Conservation (phyloP, 2,329 filamentous ascomycete species). For the Biscogniauxia mediterranea region DNA sequence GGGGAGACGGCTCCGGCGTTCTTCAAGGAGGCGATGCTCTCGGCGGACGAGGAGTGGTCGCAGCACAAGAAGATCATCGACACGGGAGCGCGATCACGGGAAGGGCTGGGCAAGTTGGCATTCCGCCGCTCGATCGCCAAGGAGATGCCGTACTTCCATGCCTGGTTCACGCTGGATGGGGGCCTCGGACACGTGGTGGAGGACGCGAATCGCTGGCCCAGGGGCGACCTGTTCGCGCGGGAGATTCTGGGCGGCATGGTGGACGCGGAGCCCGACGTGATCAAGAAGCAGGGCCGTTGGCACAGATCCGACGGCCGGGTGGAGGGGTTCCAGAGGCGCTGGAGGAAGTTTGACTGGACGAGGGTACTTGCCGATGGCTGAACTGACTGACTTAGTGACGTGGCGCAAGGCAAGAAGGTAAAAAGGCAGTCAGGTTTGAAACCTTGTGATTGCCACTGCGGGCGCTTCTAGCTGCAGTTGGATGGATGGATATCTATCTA, state of each 20-base stretch:
- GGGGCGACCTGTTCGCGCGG: conserved; percentile 86
- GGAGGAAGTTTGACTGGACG: conserved; percentile 92
- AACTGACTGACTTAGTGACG: not conserved
- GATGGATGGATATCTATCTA: not conserved
- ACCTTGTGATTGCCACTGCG: too few species aligned
- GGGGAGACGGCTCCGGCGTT: conserved; percentile 91
- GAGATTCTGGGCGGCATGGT: conserved; percentile 93
- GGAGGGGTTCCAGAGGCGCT: conserved; percentile 77
- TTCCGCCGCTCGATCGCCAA: conserved; percentile 83
- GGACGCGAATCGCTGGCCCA: conserved; percentile 80
- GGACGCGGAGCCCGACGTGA: conserved; percentile 74
- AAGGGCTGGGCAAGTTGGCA: conserved; percentile 73
- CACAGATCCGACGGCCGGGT: conserved; percentile 64
- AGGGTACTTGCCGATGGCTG: conserved; percentile 49
- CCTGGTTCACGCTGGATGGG: conserved; percentile 90
- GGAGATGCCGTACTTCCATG: conserved; percentile 98
- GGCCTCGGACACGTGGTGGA: conserved; percentile 92
- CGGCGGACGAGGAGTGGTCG: conserved; percentile 87
- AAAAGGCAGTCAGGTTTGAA: not conserved
- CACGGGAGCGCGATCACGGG: conserved; percentile 64
- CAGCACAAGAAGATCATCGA: conserved; percentile 96
- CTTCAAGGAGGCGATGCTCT: conserved; percentile 90
- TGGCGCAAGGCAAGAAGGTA: not conserved
- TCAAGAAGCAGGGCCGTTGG: conserved; percentile 92
- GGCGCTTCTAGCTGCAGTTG: too few species aligned